A percentile compares a stretch with the other conserved stretches of the same genome.
These are phyloP conservation scores for Eremochloa ophiuroides DNA, from an alignment of 176 grass and related monocot genomes.

Conservation along the genomic window DNA sequence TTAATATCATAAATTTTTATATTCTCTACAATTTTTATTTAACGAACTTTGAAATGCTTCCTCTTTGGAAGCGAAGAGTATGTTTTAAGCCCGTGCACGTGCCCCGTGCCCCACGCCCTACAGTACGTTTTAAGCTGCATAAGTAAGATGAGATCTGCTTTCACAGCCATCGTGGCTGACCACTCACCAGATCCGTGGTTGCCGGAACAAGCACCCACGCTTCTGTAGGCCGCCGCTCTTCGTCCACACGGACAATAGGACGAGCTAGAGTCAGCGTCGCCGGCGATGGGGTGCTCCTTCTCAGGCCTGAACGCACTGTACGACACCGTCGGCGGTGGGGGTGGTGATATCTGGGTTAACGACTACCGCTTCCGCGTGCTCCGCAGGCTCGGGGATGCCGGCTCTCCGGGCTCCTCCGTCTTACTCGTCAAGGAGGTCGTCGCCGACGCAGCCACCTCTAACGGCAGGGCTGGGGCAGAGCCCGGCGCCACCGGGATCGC, in stretches of 20 bases:
- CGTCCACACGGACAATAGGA: not conserved
- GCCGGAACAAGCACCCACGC: not conserved
- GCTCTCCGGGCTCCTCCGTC: slow-evolving; percentile 48
- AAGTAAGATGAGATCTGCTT: too few relatives aligned
- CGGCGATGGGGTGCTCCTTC: slow-evolving; percentile 84
- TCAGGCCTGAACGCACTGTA: slow-evolving; percentile 86
- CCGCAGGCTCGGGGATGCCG: slow-evolving; percentile 72
- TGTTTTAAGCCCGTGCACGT: too few relatives aligned
- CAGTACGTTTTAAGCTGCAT: too few relatives aligned
- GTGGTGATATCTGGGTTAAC: slow-evolving; percentile 80
- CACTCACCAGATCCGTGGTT: not conserved
- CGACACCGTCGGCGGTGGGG: slow-evolving; percentile 46
- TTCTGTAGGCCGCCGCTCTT: not conserved
- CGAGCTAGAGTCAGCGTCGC: not conserved
- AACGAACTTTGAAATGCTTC: too few relatives aligned
- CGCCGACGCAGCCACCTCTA: slow-evolving; percentile 15
- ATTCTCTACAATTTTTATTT: too few relatives aligned
- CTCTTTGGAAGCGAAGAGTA: too few relatives aligned
- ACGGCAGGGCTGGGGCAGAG: slow-evolving; percentile 3
- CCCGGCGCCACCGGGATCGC: slow-evolving; percentile 38
- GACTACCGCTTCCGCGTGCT: slow-evolving; percentile 79
- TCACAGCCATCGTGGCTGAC: not conserved
- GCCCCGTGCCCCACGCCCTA: too few relatives aligned
- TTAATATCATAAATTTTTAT: too few relatives aligned
- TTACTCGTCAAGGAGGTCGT: slow-evolving; percentile 84